Percentiles rank a stretch among this genome's conserved stretches.
These are phyloP conservation scores for Primulina huaijiensis DNA, from an alignment of 257 asterid genomes.

Conservation along the genomic window DNA sequence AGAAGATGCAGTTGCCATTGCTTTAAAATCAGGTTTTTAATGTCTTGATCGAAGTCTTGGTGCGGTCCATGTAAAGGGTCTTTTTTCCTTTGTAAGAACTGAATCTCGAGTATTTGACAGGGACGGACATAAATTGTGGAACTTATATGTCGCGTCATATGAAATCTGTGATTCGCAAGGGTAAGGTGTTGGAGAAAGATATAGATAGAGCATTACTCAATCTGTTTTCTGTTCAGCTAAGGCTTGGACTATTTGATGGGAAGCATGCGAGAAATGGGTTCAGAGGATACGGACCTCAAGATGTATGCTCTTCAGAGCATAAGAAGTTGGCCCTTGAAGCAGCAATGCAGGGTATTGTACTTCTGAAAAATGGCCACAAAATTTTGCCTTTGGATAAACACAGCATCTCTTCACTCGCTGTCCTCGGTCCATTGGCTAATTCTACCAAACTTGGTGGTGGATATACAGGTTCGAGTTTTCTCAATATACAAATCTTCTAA, in stretches of 20 bases:
- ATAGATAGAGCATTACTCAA: constrained; percentile 71
- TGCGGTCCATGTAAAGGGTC: background rate
- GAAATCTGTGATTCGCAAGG: constrained; percentile 64
- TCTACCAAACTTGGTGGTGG: constrained; percentile 69
- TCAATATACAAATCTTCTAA: background rate
- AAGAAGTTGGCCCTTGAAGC: constrained; percentile 79
- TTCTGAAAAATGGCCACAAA: constrained; percentile 66
- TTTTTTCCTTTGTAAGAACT: background rate
- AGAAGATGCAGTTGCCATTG: constrained; percentile 85
- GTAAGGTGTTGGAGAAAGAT: constrained; percentile 67
- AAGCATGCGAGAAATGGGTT: constrained; percentile 36
- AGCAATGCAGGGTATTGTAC: constrained; percentile 83
- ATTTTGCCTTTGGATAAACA: constrained; percentile 58
- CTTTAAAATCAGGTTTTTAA: constrained; percentile 77
- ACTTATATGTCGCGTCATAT: constrained; percentile 72
- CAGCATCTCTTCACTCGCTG: constrained; percentile 57
- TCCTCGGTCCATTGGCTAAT: constrained; percentile 81
- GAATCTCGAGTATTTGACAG: constrained; percentile 33
- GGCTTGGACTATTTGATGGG: constrained; percentile 87
- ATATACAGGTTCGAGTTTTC: constrained; percentile 57
- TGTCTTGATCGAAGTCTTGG: constrained; percentile 6
- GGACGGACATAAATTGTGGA: constrained; percentile 93
- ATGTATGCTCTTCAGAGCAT: constrained; percentile 62
- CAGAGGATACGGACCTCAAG: constrained; percentile 43
- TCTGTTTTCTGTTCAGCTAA: constrained; percentile 71